Conservation (phyloP, 2,329 filamentous ascomycete genomes). For the Trichoderma sp. region DNA sequence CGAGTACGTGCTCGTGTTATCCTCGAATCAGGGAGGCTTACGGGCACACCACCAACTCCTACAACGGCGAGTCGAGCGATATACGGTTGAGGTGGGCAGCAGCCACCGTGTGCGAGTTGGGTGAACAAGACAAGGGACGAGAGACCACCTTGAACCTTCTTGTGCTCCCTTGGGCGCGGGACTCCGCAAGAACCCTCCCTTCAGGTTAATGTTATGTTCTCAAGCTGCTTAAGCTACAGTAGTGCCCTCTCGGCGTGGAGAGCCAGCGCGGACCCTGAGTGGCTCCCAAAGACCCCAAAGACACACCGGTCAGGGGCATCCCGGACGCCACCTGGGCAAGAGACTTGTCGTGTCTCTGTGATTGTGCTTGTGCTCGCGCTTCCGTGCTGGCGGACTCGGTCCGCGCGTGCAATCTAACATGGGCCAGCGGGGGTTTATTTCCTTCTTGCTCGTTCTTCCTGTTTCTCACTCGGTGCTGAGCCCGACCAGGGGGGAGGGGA, state of each 20-base stretch:
- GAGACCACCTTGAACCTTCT: background rate
- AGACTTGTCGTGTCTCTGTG: background rate
- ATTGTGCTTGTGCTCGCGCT: background rate
- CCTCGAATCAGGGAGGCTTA: background rate
- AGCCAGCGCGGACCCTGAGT: constrained; percentile 15
- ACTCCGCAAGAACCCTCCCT: background rate
- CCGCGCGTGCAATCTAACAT: background rate
- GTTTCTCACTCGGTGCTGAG: background rate
- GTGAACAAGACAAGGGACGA: background rate
- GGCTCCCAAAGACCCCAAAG: constrained; percentile 1
- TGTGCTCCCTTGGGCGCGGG: background rate
- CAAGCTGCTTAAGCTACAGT: background rate
- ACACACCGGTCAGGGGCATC: constrained; percentile 10
- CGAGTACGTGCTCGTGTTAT: background rate
- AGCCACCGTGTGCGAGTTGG: background rate
- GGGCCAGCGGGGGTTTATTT: background rate
- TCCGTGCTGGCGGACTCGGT: constrained; percentile 4
- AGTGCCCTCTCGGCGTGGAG: constrained; percentile 13
- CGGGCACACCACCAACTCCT: background rate
- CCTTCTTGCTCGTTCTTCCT: background rate
- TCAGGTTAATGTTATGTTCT: background rate
- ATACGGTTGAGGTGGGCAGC: background rate
- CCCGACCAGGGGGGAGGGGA: background rate
- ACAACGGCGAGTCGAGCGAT: background rate
- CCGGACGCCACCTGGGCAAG: constrained; percentile 11